phyloP scores from a whole-genome alignment of 1,284 basidiomycete species.

The Cryptococcus sp. region DNA sequence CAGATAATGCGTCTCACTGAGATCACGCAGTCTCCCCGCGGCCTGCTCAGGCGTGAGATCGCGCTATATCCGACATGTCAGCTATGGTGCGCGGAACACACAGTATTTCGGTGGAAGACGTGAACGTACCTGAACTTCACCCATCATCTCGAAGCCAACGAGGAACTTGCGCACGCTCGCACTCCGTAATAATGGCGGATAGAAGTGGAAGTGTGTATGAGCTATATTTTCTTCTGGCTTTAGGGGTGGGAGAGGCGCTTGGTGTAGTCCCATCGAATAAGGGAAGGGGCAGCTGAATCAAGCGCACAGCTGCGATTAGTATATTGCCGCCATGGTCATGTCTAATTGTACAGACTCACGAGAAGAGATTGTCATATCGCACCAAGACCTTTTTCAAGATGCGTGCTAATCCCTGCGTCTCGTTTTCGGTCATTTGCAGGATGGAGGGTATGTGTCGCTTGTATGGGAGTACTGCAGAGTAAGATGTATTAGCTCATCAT shows the following conservation, averaged over 20 bases:
- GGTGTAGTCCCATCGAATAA: conserved; percentile 96
- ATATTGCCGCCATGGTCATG: too few relatives aligned
- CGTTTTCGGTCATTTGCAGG: conserved; percentile 62
- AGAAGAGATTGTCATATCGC: conserved; percentile 82
- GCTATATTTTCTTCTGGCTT: conserved; percentile 56
- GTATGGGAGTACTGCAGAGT: conserved; percentile 68
- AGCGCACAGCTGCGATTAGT: background rate
- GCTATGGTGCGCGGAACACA: background rate
- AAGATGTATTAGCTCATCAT: conserved; percentile 1
- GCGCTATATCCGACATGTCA: conserved; percentile 51
- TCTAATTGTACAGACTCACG: conserved; percentile 41
- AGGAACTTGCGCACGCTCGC: conserved; percentile 86
- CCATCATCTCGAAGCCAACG: conserved; percentile 93
- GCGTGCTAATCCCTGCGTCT: conserved; percentile 66
- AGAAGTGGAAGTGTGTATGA: conserved; percentile 87
- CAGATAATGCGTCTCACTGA: conserved; percentile 60
- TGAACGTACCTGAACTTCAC: conserved; percentile 66
- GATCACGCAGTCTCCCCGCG: conserved; percentile 64
- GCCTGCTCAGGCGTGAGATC: conserved; percentile 91
- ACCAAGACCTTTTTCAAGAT: conserved; percentile 67
- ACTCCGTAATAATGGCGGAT: conserved; percentile 80
- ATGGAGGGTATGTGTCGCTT: conserved; percentile 74
- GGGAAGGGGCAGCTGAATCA: conserved; percentile 71
- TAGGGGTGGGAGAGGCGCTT: conserved; percentile 63
- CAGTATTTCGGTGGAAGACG: background rate